phyloP scores from a whole-genome alignment of 768 basidiomycete genomes.

The Calocybe cyanea region DNA sequence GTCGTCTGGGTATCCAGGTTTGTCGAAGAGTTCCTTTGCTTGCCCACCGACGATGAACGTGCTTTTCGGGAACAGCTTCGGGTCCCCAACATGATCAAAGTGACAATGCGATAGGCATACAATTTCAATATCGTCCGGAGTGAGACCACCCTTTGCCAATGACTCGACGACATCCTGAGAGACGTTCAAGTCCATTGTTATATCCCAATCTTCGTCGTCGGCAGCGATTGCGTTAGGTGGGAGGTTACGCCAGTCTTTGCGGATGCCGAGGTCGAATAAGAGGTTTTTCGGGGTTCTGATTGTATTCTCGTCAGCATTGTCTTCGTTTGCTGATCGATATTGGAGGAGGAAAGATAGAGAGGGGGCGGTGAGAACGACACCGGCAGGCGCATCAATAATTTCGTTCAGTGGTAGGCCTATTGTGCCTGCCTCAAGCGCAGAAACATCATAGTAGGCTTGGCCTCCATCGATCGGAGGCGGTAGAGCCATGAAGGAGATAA shows the following conservation, averaged over 20 bases:
- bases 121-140: constrained; percentile 36
- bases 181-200: constrained; percentile 20
- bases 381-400: constrained; percentile 26
- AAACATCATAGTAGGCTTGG: constrained; percentile 50
- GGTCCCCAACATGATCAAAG: constrained; percentile 51
- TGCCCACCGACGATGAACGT: constrained; percentile 40
- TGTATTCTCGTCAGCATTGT: constrained; percentile 45
- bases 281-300: constrained; percentile 31
- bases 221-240: constrained; percentile 31
- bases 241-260: constrained; percentile 41
- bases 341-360: constrained; percentile 48
- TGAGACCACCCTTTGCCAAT: constrained; percentile 41
- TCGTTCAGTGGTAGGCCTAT: constrained; percentile 33
- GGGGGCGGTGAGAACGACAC: constrained; percentile 29
- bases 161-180: constrained; percentile 42
- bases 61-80: constrained; percentile 38
- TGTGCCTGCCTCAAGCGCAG: constrained; percentile 49
- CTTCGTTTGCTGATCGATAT: constrained; percentile 35
- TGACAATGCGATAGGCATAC: constrained; percentile 50
- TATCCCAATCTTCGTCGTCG: constrained; percentile 10
- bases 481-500: too few relatives aligned
- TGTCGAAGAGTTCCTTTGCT: too few relatives aligned
- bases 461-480: constrained; percentile 34
- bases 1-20: too few relatives aligned
- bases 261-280: constrained; percentile 53